Conservation (phyloP, 108 stramenopile genomes). For the Nitzschia palea region DNA sequence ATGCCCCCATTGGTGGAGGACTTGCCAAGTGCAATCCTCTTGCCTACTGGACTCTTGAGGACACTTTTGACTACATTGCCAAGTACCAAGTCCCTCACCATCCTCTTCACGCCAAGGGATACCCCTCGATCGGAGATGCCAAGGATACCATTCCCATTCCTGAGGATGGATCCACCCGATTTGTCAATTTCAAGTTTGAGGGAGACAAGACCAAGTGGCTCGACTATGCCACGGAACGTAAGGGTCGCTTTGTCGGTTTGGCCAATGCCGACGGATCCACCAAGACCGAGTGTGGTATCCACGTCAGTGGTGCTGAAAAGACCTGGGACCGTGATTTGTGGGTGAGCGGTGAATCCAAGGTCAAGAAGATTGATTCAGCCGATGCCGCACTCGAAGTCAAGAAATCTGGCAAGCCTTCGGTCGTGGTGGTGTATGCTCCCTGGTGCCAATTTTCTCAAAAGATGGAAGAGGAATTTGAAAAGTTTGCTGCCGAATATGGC, state of each 20-base stretch:
- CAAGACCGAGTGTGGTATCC: conserved; percentile 98
- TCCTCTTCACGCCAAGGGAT: conserved; percentile 96
- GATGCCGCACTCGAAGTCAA: conserved; percentile 73
- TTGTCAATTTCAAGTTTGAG: conserved; percentile 82
- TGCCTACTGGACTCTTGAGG: conserved; percentile 97
- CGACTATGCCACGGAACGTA: conserved; percentile 94
- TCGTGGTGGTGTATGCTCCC: conserved; percentile 89
- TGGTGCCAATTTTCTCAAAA: conserved; percentile 91
- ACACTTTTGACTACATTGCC: conserved; percentile 96
- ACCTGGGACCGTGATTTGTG: conserved; percentile 92
- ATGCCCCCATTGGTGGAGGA: conserved; percentile 92
- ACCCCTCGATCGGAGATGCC: conserved; percentile 94
- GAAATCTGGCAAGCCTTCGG: conserved; percentile 67
- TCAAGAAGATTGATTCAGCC: conserved; percentile 69
- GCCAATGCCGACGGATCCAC: conserved; percentile 95
- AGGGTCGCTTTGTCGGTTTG: conserved; percentile 95
- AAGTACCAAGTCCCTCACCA: conserved; percentile 95
- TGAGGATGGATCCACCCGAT: conserved; percentile 78
- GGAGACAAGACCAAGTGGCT: conserved; percentile 90
- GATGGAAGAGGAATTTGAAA: conserved; percentile 85
- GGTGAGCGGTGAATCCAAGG: conserved; percentile 59
- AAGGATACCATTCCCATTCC: conserved; percentile 94
- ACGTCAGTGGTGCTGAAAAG: conserved; percentile 88
- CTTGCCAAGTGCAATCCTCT: conserved; percentile 95
- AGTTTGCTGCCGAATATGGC: conserved; percentile 60